Evolutionary conservation across 306 rosid genomes (phyloP).

Genomic region (Lupinus albus): DNA sequence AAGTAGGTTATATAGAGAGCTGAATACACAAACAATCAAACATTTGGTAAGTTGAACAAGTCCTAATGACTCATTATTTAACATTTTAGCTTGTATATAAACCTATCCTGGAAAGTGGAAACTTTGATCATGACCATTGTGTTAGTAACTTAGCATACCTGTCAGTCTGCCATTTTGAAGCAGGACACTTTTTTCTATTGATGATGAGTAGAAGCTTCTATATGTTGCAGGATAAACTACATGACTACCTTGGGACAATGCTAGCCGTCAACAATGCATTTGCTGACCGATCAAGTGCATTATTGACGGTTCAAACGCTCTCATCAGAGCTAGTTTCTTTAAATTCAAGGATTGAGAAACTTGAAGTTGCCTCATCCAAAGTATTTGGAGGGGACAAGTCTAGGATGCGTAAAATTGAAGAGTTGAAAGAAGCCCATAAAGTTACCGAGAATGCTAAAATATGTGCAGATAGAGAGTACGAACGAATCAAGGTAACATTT

Average conservation of each 20-base stretch:
- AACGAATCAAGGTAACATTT: slow-evolving; percentile 74
- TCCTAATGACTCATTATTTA: slow-evolving; percentile 15
- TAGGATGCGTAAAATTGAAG: slow-evolving; percentile 77
- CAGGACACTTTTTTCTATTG: slow-evolving; percentile 25
- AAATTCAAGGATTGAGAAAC: slow-evolving; percentile 73
- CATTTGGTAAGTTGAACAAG: slow-evolving; percentile 66
- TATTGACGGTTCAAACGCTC: slow-evolving; percentile 93
- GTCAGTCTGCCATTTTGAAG: not conserved
- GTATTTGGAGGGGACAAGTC: slow-evolving; percentile 94
- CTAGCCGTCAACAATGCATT: slow-evolving; percentile 82
- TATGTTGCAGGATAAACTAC: slow-evolving; percentile 83
- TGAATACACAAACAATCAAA: slow-evolving; percentile 90
- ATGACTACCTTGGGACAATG: slow-evolving; percentile 94
- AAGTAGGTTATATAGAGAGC: slow-evolving; percentile 86
- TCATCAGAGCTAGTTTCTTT: slow-evolving; percentile 71
- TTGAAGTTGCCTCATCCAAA: slow-evolving; percentile 86
- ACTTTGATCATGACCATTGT: slow-evolving; percentile 2
- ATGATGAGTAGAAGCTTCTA: slow-evolving; percentile 25
- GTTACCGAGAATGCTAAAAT: slow-evolving; percentile 74
- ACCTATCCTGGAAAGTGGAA: slow-evolving; percentile 4
- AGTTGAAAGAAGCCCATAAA: slow-evolving; percentile 70
- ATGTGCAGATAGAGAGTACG: slow-evolving; percentile 76
- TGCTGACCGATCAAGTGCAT: slow-evolving; percentile 82
- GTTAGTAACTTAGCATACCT: slow-evolving; percentile 7
- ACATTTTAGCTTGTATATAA: slow-evolving; percentile 6